A percentile compares a stretch with the other conserved stretches of the same genome.
phyloP scores from a whole-genome alignment of 352 stramenopile genomes.

The Thraustochytrium sp. region DNA sequence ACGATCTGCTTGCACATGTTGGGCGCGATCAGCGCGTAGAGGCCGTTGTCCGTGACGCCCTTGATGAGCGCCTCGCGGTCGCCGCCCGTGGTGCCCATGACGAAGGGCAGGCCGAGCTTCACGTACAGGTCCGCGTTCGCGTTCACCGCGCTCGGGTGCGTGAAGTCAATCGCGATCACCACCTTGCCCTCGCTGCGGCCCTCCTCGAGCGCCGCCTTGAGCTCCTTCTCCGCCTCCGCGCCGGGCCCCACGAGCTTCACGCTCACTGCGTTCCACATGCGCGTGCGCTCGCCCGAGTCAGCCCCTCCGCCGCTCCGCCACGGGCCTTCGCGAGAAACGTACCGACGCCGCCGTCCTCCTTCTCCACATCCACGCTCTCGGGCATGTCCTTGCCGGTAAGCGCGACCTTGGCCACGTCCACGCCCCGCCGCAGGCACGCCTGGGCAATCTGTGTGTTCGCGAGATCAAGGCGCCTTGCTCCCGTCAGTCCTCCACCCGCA shows the following conservation, averaged over 20 bases:
- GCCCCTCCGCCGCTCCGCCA: too few relatives aligned
- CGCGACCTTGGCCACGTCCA: constrained; percentile 5
- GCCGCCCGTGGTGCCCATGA: constrained; percentile 76
- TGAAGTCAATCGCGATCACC: constrained; percentile 43
- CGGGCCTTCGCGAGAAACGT: too few relatives aligned
- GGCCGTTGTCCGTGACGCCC: constrained; percentile 54
- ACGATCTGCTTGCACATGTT: constrained; percentile 87
- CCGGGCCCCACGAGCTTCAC: neutral
- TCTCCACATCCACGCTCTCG: neutral
- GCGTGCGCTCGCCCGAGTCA: too few relatives aligned
- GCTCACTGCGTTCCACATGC: neutral
- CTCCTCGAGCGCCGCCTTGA: neutral
- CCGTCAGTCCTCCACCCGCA: neutral
- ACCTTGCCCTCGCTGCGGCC: constrained; percentile 18
- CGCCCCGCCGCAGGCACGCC: neutral
- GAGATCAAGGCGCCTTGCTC: too few relatives aligned
- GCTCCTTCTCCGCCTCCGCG: constrained; percentile 9
- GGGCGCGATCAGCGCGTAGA: constrained; percentile 75
- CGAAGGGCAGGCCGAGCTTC: constrained; percentile 67
- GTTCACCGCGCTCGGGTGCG: constrained; percentile 33
- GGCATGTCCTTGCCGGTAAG: constrained; percentile 9
- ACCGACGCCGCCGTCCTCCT: neutral
- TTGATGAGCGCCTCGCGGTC: constrained; percentile 63
- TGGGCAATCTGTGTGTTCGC: constrained; percentile 9
- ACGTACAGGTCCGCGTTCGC: constrained; percentile 70